Conservation (phyloP, 306 rosid species). For the Inga laurina region DNA sequence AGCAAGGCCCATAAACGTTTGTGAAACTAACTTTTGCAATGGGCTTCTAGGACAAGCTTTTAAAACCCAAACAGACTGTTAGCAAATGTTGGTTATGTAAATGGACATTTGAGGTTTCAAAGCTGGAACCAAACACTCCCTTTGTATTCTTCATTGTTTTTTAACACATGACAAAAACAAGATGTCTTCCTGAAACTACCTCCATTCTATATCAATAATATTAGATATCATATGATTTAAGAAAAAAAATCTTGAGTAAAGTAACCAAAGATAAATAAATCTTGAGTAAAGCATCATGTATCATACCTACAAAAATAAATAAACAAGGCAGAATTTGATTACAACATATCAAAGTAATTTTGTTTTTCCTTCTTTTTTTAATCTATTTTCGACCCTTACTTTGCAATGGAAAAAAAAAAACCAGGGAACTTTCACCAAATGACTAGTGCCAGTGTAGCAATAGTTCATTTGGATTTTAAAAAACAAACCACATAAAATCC, state of each 20-base stretch:
- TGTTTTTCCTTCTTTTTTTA: background rate
- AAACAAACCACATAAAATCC: background rate
- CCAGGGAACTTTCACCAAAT: background rate
- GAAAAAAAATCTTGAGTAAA: background rate
- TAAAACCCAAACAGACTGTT: too few species aligned
- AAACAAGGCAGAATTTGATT: background rate
- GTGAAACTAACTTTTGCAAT: too few species aligned
- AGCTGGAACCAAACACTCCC: background rate
- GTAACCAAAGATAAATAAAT: background rate
- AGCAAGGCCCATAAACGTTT: too few species aligned
- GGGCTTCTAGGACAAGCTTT: too few species aligned
- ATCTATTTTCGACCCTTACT: background rate
- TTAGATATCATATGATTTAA: background rate
- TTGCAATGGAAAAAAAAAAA: background rate
- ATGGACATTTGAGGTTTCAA: too few species aligned
- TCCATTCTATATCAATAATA: background rate
- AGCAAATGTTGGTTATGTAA: too few species aligned
- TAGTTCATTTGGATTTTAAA: background rate
- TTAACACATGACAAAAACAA: background rate
- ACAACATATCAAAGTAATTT: background rate
- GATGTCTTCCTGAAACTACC: background rate
- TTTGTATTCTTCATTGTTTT: background rate
- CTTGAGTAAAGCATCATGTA: conserved; percentile 10
- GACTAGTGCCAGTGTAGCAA: background rate
- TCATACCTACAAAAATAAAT: conserved; percentile 1